Evolutionary conservation across 257 asterid genomes (phyloP).

Genomic region (Lycium ferocissimum): DNA sequence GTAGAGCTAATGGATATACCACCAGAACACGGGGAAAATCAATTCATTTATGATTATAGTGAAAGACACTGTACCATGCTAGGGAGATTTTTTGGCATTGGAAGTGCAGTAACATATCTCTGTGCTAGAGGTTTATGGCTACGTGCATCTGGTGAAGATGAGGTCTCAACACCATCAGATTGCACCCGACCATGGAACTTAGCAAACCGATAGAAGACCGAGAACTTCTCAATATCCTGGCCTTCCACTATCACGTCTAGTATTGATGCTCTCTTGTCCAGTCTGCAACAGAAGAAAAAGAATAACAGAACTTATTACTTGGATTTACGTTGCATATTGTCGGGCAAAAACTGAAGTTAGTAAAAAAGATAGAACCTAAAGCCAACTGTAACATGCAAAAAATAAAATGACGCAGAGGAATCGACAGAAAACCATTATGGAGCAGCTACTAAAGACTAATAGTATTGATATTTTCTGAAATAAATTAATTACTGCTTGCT

Average conservation of each 20-base stretch:
- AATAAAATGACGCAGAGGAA: not conserved
- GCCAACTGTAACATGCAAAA: not conserved
- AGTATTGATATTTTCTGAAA: constrained; percentile 6
- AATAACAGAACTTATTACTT: constrained; percentile 7
- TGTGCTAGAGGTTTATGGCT: constrained; percentile 45
- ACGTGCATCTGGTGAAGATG: constrained; percentile 43
- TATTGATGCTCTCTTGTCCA: constrained; percentile 59
- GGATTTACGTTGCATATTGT: constrained; percentile 7
- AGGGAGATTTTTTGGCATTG: constrained; percentile 68
- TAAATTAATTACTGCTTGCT: not conserved
- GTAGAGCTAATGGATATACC: constrained; percentile 27
- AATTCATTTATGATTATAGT: constrained; percentile 49
- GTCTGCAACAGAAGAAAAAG: constrained; percentile 52
- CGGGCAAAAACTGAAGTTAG: constrained; percentile 14
- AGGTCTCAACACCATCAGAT: constrained; percentile 43
- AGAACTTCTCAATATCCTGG: constrained; percentile 69
- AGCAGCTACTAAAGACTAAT: constrained; percentile 10
- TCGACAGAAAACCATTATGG: constrained; percentile 20
- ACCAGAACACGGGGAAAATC: not conserved
- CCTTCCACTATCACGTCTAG: constrained; percentile 58
- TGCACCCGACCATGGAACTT: constrained; percentile 66
- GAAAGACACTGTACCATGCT: constrained; percentile 63
- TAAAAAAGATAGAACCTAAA: constrained; percentile 20
- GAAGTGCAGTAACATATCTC: constrained; percentile 63
- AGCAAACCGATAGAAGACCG: constrained; percentile 72